A percentile compares a stretch with the other conserved stretches of the same genome.
phyloP scores from a whole-genome alignment of 192 early-diverging fungal species.

The Dispira simplex region DNA sequence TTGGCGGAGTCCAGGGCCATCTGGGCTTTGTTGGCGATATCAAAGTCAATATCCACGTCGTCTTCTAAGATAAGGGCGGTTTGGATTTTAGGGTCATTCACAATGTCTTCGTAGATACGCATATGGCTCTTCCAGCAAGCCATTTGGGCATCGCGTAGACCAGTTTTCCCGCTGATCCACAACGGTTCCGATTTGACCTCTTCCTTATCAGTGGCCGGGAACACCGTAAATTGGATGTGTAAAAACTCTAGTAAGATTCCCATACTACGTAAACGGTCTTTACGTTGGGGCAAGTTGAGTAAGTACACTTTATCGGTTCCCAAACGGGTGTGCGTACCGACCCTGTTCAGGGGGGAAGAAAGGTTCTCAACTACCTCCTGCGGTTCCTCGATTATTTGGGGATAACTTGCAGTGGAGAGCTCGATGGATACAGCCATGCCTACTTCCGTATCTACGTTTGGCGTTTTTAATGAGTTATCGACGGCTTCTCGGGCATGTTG shows the following conservation, averaged over 20 bases:
- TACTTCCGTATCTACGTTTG: no score
- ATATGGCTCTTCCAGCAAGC: slow-evolving; percentile 16
- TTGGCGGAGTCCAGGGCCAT: slow-evolving; percentile 9
- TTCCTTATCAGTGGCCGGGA: slow-evolving; percentile 10
- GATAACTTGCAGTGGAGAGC: no score
- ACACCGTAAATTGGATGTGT: slow-evolving; percentile 10
- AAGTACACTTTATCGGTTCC: slow-evolving; percentile 4
- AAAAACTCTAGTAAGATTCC: slow-evolving; percentile 7
- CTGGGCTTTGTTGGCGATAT: slow-evolving; percentile 5
- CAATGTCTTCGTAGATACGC: background rate
- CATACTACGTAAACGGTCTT: slow-evolving; percentile 13
- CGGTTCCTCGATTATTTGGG: no score
- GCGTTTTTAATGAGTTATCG: no score
- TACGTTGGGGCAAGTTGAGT: slow-evolving; percentile 13
- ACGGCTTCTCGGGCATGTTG: no score
- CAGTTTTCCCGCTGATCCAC: background rate
- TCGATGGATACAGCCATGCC: no score
- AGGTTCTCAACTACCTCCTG: no score
- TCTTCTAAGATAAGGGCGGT: slow-evolving; percentile 13
- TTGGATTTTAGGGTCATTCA: background rate
- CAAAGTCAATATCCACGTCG: slow-evolving; percentile 13
- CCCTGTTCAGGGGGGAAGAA: no score
- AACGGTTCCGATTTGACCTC: background rate
- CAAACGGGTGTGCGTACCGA: no score
- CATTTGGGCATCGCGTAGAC: slow-evolving; percentile 8